Percentiles rank a stretch among this genome's conserved stretches.
Evolutionary conservation across 257 asterid genomes (phyloP).

Genomic region (Echites panduratus): DNA sequence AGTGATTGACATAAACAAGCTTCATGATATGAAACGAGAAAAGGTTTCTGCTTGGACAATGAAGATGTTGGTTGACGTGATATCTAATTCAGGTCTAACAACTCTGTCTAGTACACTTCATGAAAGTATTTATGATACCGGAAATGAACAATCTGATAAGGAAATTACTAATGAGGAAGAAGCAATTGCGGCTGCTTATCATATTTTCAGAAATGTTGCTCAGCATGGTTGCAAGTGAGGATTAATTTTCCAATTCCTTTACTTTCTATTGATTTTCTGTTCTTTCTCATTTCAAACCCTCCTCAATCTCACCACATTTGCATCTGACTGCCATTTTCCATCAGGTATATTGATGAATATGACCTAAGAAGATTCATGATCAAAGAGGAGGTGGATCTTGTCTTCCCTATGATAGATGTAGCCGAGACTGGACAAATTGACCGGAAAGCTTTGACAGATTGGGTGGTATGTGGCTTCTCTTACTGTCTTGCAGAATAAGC

Average conservation of each 20-base stretch:
- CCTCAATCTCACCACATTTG: background rate
- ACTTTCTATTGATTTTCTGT: background rate
- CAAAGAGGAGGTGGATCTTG: slow-evolving; percentile 76
- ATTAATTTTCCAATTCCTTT: background rate
- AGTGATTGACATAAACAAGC: slow-evolving; percentile 54
- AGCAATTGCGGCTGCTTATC: slow-evolving; percentile 83
- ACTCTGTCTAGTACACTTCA: slow-evolving; percentile 59
- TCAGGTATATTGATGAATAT: slow-evolving; percentile 60
- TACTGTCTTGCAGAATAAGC: background rate
- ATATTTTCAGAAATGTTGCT: slow-evolving; percentile 71
- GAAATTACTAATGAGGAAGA: slow-evolving; percentile 76
- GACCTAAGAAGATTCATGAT: slow-evolving; percentile 78
- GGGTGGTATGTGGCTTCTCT: slow-evolving; percentile 53
- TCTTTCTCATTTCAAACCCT: slow-evolving; percentile 7
- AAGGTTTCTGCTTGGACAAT: slow-evolving; percentile 94
- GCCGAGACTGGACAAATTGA: slow-evolving; percentile 63
- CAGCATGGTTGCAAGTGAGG: slow-evolving; percentile 69
- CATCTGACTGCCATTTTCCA: background rate
- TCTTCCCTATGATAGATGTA: slow-evolving; percentile 64
- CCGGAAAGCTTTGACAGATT: slow-evolving; percentile 53
- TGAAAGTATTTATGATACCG: slow-evolving; percentile 35
- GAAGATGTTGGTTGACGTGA: slow-evolving; percentile 67
- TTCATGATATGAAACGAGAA: slow-evolving; percentile 70
- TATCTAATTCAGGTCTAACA: slow-evolving; percentile 65
- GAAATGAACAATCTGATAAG: slow-evolving; percentile 50